Conservation (phyloP, 768 basidiomycete species). For the Aureoboletus auriporus region DNA sequence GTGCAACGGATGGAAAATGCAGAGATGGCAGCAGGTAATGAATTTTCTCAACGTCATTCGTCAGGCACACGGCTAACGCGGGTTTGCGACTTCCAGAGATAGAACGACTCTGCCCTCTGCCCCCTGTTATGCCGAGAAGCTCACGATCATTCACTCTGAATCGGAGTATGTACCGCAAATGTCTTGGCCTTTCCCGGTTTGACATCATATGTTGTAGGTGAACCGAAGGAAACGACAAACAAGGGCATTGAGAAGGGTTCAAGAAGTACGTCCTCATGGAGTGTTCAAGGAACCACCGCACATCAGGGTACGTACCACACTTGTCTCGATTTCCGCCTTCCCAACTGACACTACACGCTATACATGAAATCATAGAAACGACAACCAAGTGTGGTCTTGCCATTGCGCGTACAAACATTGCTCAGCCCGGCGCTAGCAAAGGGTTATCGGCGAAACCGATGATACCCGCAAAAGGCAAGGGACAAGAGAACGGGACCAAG, state of each 20-base stretch:
- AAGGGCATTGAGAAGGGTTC: no score
- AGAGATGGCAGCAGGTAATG: conserved; percentile 5
- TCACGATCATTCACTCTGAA: background rate
- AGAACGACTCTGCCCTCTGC: background rate
- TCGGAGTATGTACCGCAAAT: no score
- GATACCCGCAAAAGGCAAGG: background rate
- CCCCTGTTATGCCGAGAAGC: background rate
- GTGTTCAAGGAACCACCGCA: no score
- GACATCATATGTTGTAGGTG: no score
- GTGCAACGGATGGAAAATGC: background rate
- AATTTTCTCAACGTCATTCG: background rate
- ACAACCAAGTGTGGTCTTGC: background rate
- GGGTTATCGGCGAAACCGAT: background rate
- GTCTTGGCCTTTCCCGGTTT: no score
- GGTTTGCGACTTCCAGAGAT: background rate
- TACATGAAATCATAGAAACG: no score
- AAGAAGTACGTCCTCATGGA: no score
- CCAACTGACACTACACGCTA: no score
- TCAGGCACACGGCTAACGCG: conserved; percentile 1
- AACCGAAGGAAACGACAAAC: no score
- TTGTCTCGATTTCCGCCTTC: background rate
- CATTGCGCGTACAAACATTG: no score
- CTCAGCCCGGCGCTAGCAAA: background rate
- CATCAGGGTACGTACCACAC: conserved; percentile 4
- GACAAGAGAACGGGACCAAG: conserved; percentile 19